Base-by-base conservation (phyloP, 331 rosid genomes). In the Quercus phellos region DNA sequence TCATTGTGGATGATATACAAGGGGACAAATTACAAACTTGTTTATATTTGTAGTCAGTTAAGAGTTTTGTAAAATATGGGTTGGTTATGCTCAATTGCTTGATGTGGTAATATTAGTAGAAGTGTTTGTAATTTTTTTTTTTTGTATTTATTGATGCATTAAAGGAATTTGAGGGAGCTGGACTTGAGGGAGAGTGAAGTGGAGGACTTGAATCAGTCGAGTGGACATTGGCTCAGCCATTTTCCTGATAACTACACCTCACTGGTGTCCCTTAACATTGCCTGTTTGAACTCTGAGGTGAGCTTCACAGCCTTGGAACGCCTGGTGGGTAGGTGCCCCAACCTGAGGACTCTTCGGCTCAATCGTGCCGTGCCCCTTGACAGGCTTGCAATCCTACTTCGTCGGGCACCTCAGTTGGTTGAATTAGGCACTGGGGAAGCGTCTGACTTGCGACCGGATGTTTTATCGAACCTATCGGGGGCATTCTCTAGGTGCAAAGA, bases 101-200 rank as follows among this genome's bases (percentile, higher is more conserved):
- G 7, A 30, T 29, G 27, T 21, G 50, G 55, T 56, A 26, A 51
- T 70, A 46, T 55, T 27, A 55, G 9, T 9, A 29, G 22, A 68
- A 11, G 38, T 12, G 17, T 54, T 68, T 42, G 18, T 51, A 22
- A 51, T 53, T 61, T 8, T 24, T 24, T 24, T 24, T 7, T 66
- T 56, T 38, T 63, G 16, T 76, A 0, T 11, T 29, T 84, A 74
- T 26, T 70, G 71, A 61, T 85, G 66, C 58, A 29, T 70, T 59
- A 76, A 86, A 94, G 98, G 92, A 89, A 89, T 83, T 83, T 94
- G 90, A 88, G 76, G 74, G 94, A 84, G 83, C 78, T 94, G 81
- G 97, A 92, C 79, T 87, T 94, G 84, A 89, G 86, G 82, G 98
- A 94, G 87, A 90, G 97, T 78, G 97, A 92, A 11, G 93, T 90